Evolutionary conservation across 805 yeast species (phyloP), one percentile per base, ranked within the genome.

Genomic region (Candida nonsorbophila): DNA sequence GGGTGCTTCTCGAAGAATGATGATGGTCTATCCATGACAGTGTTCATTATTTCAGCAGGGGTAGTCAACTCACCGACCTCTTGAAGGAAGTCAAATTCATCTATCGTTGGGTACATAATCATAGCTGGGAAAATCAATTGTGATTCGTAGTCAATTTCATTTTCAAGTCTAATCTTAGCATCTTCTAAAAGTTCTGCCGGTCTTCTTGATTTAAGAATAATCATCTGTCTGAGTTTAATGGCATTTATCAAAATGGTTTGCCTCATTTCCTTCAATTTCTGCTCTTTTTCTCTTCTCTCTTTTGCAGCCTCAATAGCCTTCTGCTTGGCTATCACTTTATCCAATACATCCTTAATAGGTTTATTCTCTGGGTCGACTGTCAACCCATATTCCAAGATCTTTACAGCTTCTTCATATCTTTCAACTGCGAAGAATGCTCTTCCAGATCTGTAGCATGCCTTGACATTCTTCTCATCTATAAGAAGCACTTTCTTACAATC

Each of bases 371-470:
- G 55, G 32, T 84, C 94, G 16, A 82, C 44, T 4, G 65, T 55
- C 25, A 77, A 49, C 0, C 88, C 94, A 46, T 82, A 84, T 20
- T 71, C 62, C 29, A 80, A 54, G 5, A 87, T 70, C 33, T 74
- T 77, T 24, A 62, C 59, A 5, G 90, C 85, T 46, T 90, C 97
- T 13, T 81, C 84, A 29, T 62, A 69, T 41, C 73, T 73, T 16
- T 73, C 82, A 5, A 92, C 65, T 0, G 73, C 70, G 31, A 77
- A 63, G 39, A 84, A 84, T 0, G 97, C 95, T 48, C 72, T 81
- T 1, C 85, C 90, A 27, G 94, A 77, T 42, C 97, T 68, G 55
- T 65, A 92, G 47, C 83, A 74, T 0, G 97, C 97, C 58, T 92
- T 92, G 27, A 80, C 63, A 47, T 81, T 85, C 36, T 62, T 67